These are phyloP conservation scores for Capronia coronata DNA, from an alignment of 2,329 filamentous ascomycete species.

Conservation along the genomic window DNA sequence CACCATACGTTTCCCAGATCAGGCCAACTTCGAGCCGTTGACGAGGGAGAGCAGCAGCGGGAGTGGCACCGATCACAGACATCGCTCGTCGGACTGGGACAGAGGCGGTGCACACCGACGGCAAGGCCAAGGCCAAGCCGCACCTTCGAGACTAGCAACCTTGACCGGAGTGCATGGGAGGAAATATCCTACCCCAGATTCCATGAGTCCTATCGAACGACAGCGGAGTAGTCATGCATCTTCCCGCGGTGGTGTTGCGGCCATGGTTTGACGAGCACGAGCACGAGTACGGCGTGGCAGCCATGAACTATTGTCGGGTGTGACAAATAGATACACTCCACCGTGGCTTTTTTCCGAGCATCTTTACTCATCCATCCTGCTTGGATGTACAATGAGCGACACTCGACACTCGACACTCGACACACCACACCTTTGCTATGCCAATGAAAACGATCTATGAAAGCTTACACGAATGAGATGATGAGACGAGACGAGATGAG, in stretches of 20 bases:
- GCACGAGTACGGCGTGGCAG: not conserved
- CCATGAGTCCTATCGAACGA: conserved; percentile 22
- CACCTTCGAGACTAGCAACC: conserved; percentile 18
- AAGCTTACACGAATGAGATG: conserved; percentile 1
- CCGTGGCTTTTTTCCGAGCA: no score
- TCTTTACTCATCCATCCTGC: no score
- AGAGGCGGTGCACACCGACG: conserved; percentile 14
- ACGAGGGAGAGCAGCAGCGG: conserved; percentile 24
- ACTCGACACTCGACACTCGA: no score
- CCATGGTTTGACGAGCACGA: conserved; percentile 8
- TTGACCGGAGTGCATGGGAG: conserved; percentile 26
- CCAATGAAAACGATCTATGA: not conserved
- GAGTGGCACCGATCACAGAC: conserved; percentile 20
- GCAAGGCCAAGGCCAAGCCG: conserved; percentile 1
- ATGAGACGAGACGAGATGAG: conserved; percentile 3
- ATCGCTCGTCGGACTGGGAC: conserved; percentile 19
- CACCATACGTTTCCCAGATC: conserved; percentile 18
- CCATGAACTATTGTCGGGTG: no score
- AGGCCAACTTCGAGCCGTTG: conserved; percentile 14
- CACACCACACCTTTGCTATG: no score
- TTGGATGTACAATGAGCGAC: not conserved
- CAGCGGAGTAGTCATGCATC: conserved; percentile 15
- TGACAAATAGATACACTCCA: not conserved
- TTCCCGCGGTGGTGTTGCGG: conserved; percentile 17
- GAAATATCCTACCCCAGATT: conserved; percentile 24